Evolutionary conservation across 2,329 filamentous ascomycete species (phyloP), one percentile per base, ranked within the genome.

Genomic region (Neodidymelliopsis sp.): DNA sequence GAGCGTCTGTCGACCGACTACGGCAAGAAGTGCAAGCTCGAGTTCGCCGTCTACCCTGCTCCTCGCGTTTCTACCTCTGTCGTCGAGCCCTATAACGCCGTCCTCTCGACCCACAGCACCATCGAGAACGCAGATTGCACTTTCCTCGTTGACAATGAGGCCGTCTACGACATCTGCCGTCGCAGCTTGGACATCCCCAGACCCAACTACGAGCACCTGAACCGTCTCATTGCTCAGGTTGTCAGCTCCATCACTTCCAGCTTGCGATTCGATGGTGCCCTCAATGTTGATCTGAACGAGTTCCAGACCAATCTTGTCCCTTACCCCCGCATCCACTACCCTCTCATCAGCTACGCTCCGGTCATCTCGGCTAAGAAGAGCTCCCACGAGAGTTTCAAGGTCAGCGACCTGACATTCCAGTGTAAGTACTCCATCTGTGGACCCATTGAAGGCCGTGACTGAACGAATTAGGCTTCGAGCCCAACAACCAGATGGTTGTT

Each of bases 371-470:
- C 85, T 50, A 80, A 83, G 78, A 90, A 89, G 83, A 90, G 88
- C 74, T 84, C 86, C 36, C 90, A 94, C 70, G 90, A 94, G 80
- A 90, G 88, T 79, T 92, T 92, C 84, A 91, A 90, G 81, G 87
- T 91, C 45, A 82, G 85, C 55, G 90, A 94, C 60, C 76, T 89
- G 57, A 89, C 86, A 69, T 85, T 88, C 77, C 85, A 88, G 74
- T 88, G 86, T 88, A 63, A 49, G 66, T 66, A 4, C 13, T 0
- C 24, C 18, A 16, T 10, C 10, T 22, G 19, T 19, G 8, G 11
- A 29, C 2, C 8, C 12, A 10, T 36, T 4, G 23, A 13, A 24
- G 8, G 4, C 18, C 2, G 8, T 44, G 44, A 33, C 73, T 76
- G 53, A 74, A 43, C 5, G 10, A 10, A 12, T 5, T 46, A 88